Evolutionary conservation across 2,329 filamentous ascomycete genomes (phyloP).

Genomic region (Ceratocystis smalleyi): DNA sequence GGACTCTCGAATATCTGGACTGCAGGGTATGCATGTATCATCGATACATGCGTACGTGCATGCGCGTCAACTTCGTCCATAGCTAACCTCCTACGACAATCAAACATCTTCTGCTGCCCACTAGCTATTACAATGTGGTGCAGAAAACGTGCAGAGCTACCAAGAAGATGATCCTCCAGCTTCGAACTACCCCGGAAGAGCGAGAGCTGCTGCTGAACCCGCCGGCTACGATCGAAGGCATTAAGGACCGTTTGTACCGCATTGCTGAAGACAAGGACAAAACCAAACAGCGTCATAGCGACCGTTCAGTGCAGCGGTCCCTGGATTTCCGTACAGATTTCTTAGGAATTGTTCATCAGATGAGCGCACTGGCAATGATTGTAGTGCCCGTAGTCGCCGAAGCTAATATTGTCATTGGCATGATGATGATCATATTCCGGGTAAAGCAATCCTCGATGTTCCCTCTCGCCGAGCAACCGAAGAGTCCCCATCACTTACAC

Average conservation of each 20-base stretch:
- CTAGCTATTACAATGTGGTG: conserved; percentile 12
- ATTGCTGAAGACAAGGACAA: conserved; percentile 6
- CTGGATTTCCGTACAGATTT: conserved; percentile 3
- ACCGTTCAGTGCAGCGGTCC: not conserved
- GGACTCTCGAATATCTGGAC: not conserved
- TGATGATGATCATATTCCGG: conserved; percentile 12
- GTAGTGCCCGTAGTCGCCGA: conserved; percentile 7
- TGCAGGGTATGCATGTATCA: not conserved
- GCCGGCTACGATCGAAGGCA: not conserved
- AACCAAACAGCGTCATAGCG: conserved; percentile 4
- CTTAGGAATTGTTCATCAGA: not conserved
- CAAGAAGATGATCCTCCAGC: conserved; percentile 12
- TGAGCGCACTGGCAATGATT: not conserved
- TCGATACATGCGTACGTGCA: not conserved
- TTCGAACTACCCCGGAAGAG: conserved; percentile 7
- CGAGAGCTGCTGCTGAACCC: not conserved
- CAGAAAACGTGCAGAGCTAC: conserved; percentile 10
- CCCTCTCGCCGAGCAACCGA: not conserved
- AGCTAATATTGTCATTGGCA: conserved; percentile 8
- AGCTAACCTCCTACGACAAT: not conserved
- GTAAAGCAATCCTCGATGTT: not conserved
- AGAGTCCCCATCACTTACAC: not conserved
- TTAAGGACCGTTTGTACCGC: not conserved
- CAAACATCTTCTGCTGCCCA: not conserved
- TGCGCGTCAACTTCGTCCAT: not conserved